Evolutionary conservation across 2,329 filamentous ascomycete genomes (phyloP), one percentile per base, ranked within the genome.

Genomic region (Metarhizium sp.): DNA sequence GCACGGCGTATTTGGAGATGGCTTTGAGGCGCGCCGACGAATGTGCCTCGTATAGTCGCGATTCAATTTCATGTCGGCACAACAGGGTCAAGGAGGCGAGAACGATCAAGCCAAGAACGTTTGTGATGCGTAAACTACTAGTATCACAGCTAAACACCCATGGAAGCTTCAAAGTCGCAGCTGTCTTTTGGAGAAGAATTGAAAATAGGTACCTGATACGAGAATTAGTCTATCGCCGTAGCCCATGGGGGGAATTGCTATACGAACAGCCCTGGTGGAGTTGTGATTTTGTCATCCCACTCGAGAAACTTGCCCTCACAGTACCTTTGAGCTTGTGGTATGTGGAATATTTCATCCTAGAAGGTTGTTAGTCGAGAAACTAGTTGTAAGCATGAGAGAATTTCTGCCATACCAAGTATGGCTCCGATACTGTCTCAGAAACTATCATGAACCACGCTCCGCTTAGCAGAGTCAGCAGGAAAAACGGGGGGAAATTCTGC

Each of bases 221-320:
- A 10, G 20, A 2, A 18, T 61, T 34, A 61, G 59, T 38, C 18
- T 38, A 4, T 36, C 20, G 30, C 2, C 7, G 14, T 2, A 20
- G 3, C 38, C n/a, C 2, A 2, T 30, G 51, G 50, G 18, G 45
- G 46, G 18, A 32, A 50, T 18, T 11, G 3, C 16, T 29, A 3
- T 50, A 46, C 25, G 14, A 46, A 90, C 74, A 99, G 74, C 38
- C 92, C 94, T 0, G 94, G 92, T 0, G 94, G 94, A 1, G 94
- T 99, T 0, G 94, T 99, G 66, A 99, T 94, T 69, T 97, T 99
- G 57, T 92, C 87, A 70, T 99, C 92, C 94, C 94, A 99, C 55
- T 89, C 78, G 13, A 70, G 67, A 73, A 87, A 95, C 54, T 80
- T 79, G 11, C 87, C 85, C 45, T 80, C 69, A 69, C 92, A 96